Evolutionary conservation across 2,329 filamentous ascomycete genomes (phyloP).

Genomic region (Aureobasidium vineae): DNA sequence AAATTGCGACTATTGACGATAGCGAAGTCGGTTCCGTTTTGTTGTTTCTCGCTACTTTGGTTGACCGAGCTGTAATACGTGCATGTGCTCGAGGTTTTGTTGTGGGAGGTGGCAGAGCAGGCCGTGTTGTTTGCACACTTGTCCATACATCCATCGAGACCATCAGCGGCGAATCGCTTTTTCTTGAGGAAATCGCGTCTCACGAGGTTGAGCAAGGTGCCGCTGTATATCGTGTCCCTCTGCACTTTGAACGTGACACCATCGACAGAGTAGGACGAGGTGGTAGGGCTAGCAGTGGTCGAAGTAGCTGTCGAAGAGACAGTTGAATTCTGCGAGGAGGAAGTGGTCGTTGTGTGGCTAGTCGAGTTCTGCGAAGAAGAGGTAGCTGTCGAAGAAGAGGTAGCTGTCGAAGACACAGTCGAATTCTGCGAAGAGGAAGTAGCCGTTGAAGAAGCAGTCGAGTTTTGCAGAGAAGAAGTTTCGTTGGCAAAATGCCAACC

Average conservation of each 20-base stretch:
- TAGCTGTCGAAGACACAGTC: neutral
- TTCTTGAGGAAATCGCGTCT: neutral
- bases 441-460: too few species aligned
- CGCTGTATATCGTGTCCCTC: constrained; percentile 1
- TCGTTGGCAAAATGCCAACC: neutral
- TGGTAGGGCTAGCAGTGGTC: neutral
- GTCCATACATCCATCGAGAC: constrained; percentile 2
- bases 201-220: neutral
- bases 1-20: neutral
- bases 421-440: neutral
- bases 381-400: neutral
- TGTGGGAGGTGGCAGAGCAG: neutral
- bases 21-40: constrained; percentile 6
- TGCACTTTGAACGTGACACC: constrained; percentile 7
- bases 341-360: neutral
- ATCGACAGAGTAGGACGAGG: neutral
- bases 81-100: neutral
- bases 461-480: neutral
- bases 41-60: neutral
- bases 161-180: neutral
- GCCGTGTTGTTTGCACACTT: constrained; percentile 9
- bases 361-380: neutral
- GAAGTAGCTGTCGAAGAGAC: neutral
- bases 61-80: constrained; percentile 17
- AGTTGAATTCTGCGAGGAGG: neutral